Base-by-base conservation (phyloP, 2,329 filamentous ascomycete species). In the Simplicillium sp. region DNA sequence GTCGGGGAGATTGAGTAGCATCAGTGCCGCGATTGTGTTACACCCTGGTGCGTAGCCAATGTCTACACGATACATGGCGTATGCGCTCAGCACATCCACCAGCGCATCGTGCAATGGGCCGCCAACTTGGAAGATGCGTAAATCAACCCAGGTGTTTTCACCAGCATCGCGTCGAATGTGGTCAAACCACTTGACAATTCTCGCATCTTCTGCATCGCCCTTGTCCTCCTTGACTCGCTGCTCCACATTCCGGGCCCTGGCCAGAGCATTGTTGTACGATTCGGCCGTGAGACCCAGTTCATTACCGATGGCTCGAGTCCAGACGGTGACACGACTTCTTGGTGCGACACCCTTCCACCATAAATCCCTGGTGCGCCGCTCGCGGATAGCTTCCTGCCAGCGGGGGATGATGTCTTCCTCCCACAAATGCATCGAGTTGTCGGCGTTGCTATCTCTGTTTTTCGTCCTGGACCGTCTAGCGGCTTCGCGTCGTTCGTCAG, bases 291-390 rank as follows among this genome's bases (percentile, higher is more conserved):
- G 67, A 16, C 77, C 77, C 3, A 88, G 69, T 40, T 84, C 78
- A 53, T 89, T 89, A 28, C 84, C 84, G 35, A 88, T 77, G 3
- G 84, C 83, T 39, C 70, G 71, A 32, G 71, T 62, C 84, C 84
- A 89, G 7, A 87, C 81, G 5, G 67, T 60, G 17, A 81, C 82
- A 28, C 86, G 73, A 55, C 77, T 79, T 43, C 80, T 72, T 2
- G 84, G 80, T 0, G 84, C 78, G 25, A 92, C 72, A 6, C 86
- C 86, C 44, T 78, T 75, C 86, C 86, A 92, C 84, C 84, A 92
- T 36, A 92, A 67, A 51, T 89, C 84, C 29, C 84, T 71, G 2
- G 82, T 87, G 25, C 75, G 68, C 33, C 78, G 77, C 55, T 86
- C 80, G 4, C 73, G 68, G 32, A 87, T 71, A n/a, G 82, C 81